Base-by-base conservation (phyloP, 2,329 filamentous ascomycete genomes). In the Triangularia verruculosa region DNA sequence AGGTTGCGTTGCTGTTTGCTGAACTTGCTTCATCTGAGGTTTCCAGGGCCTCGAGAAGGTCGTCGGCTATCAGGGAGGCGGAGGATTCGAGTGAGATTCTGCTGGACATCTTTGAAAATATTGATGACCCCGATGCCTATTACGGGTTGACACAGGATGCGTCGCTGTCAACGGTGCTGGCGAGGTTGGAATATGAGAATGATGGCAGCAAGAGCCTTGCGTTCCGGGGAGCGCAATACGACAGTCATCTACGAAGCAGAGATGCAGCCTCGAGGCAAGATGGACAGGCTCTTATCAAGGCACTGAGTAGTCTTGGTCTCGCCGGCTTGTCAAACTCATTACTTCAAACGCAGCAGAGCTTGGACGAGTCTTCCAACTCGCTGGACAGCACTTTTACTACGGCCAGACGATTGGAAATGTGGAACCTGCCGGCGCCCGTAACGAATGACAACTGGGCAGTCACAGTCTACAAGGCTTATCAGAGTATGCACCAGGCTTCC, bases 81-180 rank as follows among this genome's bases (percentile, higher is more conserved):
- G 74, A 75, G 55, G 78, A 87, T 25, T 84, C 91, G 6, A 82
- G 85, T 3, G 86, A 91, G 28, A 81, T 96, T 1, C 80, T 98
- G 12, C 82, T 97, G 53, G 81, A 85, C 0, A 93, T 99, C 2
- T 99, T 95, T 74, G 90, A 92, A 72, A 94, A 92, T 65, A 90
- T 99, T 55, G 93, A 97, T 72, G 96, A 99, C 71, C 94, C 93
- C 1, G 95, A 99, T 74, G 89, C 93, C 0, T 99, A 96, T 74
- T 99, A 99, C 73, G 96, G 95, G 3, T 83, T 97, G 7, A 86
- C 91, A 51, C 90, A 96, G 74, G 86, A 86, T 47, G 85, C 92
- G 6, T 93, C 88, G 63, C 78, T 99, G 15, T 81, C 85, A 15
- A 92, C 89, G 11, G 89, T 98, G 0, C 80, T 98, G 64, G 86